Percentiles rank a stretch among this genome's conserved stretches.
Evolutionary conservation across 2,329 filamentous ascomycete genomes (phyloP).

Genomic region (Alternaria arbusti): DNA sequence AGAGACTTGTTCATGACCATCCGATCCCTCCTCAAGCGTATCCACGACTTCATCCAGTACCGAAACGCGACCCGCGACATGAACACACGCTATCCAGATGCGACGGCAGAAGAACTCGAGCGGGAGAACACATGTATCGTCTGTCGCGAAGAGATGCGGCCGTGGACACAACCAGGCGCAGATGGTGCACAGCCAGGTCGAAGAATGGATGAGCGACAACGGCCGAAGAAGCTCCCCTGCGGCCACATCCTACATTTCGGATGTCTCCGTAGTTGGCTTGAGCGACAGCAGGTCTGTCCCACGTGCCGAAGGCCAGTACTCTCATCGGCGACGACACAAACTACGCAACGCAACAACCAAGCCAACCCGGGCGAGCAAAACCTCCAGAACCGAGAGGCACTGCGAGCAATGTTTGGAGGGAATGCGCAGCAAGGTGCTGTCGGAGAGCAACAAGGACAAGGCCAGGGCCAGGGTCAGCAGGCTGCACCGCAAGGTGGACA

Average conservation of each 20-base stretch:
- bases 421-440: conserved; percentile 25
- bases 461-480: conserved; percentile 10
- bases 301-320: conserved; percentile 88
- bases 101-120: conserved; percentile 81
- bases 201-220: conserved; percentile 76
- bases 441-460: conserved; percentile 24
- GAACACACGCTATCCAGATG: conserved; percentile 88
- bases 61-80: conserved; percentile 91
- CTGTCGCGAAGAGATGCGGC: conserved; percentile 92
- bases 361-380: conserved; percentile 31
- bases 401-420: conserved; percentile 27
- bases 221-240: conserved; percentile 95
- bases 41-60: conserved; percentile 88
- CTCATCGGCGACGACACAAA: conserved; percentile 40
- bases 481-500: conserved; percentile 27
- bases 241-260: conserved; percentile 94
- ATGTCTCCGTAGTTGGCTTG: conserved; percentile 95
- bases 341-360: conserved; percentile 34
- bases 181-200: conserved; percentile 48
- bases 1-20: conserved; percentile 94
- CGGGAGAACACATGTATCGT: conserved; percentile 97
- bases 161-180: conserved; percentile 67
- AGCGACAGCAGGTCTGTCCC: conserved; percentile 95
- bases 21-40: conserved; percentile 85
- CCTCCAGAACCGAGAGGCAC: conserved; percentile 19